Evolutionary conservation across 305 asterid genomes (phyloP).

Genomic region (Vinca major): DNA sequence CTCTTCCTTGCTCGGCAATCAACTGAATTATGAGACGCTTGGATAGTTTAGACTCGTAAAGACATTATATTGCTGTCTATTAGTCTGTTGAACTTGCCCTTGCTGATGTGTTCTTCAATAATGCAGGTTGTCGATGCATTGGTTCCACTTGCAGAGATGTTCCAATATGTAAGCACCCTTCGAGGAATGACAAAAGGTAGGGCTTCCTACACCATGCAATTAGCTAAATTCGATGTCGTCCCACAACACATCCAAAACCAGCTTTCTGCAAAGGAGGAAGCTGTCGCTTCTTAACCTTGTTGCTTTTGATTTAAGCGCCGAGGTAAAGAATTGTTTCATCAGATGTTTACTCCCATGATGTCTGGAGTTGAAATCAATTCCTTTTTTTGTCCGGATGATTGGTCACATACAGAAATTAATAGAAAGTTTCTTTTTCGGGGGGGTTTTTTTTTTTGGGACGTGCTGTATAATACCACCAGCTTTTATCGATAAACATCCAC

Average conservation of each 20-base stretch:
- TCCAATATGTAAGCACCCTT: constrained; percentile 82
- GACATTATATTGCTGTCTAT: too few relatives aligned
- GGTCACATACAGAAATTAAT: not conserved
- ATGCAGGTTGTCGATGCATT: constrained; percentile 78
- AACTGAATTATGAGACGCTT: not conserved
- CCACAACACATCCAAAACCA: constrained; percentile 93
- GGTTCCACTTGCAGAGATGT: constrained; percentile 97
- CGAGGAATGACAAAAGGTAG: constrained; percentile 94
- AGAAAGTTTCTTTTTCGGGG: not conserved
- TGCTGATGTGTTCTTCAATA: not conserved
- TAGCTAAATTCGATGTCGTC: constrained; percentile 87
- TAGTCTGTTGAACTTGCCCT: not conserved
- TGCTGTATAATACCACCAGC: too few relatives aligned
- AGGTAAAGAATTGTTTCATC: not conserved
- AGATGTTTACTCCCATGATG: not conserved
- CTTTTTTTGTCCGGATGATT: constrained; percentile 1
- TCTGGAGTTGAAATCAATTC: not conserved
- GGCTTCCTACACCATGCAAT: constrained; percentile 91
- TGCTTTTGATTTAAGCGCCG: not conserved
- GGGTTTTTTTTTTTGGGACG: too few relatives aligned
- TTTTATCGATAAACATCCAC: too few relatives aligned
- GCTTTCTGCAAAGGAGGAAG: constrained; percentile 65
- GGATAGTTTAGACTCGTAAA: too few relatives aligned
- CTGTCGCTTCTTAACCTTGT: constrained; percentile 48
- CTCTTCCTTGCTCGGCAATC: not conserved